Percentiles rank a stretch among this genome's conserved stretches.
Evolutionary conservation across 345 rosid species (phyloP).

Genomic region (Gossypium mustelinum): DNA sequence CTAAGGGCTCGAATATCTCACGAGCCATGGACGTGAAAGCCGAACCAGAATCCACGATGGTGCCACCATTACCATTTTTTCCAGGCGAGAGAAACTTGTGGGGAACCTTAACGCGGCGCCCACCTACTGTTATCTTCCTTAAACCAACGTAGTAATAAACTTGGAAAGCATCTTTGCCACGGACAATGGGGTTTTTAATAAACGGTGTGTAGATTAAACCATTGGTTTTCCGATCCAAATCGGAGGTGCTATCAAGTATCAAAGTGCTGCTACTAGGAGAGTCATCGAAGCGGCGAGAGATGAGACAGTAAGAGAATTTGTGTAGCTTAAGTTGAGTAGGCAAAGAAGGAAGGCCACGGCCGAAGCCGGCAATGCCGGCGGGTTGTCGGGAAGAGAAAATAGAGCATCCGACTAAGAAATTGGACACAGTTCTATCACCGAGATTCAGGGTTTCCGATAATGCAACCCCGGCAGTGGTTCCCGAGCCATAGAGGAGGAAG

Average conservation of each 20-base stretch:
- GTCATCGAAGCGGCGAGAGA: slow-evolving; percentile 36
- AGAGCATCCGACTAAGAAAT: slow-evolving; percentile 46
- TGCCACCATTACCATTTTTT: slow-evolving; percentile 30
- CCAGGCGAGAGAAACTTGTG: slow-evolving; percentile 23
- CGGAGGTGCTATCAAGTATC: slow-evolving; percentile 21
- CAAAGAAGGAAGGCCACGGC: slow-evolving; percentile 33
- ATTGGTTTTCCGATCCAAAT: slow-evolving; percentile 24
- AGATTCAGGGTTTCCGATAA: slow-evolving; percentile 34
- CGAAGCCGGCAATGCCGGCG: slow-evolving; percentile 40
- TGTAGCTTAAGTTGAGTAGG: slow-evolving; percentile 32
- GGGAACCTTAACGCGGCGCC: slow-evolving; percentile 22
- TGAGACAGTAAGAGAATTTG: slow-evolving; percentile 42
- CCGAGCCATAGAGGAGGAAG: slow-evolving; percentile 34
- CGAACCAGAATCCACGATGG: slow-evolving; percentile 35
- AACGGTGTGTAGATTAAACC: slow-evolving; percentile 33
- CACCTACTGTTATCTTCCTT: slow-evolving; percentile 29
- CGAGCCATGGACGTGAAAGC: slow-evolving; percentile 36
- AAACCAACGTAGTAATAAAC: slow-evolving; percentile 37
- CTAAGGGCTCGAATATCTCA: slow-evolving; percentile 24
- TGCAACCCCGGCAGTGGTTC: slow-evolving; percentile 33
- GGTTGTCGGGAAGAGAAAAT: slow-evolving; percentile 32
- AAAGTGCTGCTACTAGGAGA: slow-evolving; percentile 19
- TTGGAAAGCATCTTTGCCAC: slow-evolving; percentile 14
- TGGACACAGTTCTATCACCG: neutral
- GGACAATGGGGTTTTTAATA: slow-evolving; percentile 24